A percentile compares a stretch with the other conserved stretches of the same genome.
phyloP scores from a whole-genome alignment of 805 yeast species.

The Lipomyces sp. region DNA sequence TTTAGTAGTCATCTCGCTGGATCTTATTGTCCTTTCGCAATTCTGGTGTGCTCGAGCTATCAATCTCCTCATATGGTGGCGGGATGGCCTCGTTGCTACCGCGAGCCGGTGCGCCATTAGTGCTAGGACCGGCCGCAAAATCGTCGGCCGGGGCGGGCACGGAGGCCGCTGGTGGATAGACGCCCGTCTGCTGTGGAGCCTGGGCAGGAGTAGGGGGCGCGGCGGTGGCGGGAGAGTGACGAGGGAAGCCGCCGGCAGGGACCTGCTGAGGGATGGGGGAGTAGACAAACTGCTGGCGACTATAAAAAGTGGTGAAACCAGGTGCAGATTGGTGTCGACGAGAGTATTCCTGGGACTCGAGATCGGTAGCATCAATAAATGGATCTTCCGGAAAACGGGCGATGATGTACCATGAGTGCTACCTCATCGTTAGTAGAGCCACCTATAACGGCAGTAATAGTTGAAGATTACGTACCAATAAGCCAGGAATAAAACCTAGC shows the following conservation, averaged over 20 bases:
- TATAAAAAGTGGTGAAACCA: slow-evolving; percentile 23
- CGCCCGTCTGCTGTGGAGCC: slow-evolving; percentile 7
- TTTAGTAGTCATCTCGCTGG: slow-evolving; percentile 28
- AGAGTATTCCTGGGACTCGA: slow-evolving; percentile 31
- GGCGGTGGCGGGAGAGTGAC: slow-evolving; percentile 21
- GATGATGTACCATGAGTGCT: slow-evolving; percentile 76
- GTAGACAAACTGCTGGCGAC: slow-evolving; percentile 33
- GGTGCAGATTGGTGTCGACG: slow-evolving; percentile 10
- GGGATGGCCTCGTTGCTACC: slow-evolving; percentile 17
- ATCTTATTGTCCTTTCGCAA: slow-evolving; percentile 34
- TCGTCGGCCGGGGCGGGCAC: slow-evolving; percentile 19
- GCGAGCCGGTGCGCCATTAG: slow-evolving; percentile 1
- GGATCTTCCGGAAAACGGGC: slow-evolving; percentile 63
- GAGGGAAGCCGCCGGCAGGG: neutral
- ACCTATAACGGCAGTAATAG: neutral
- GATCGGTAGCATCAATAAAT: slow-evolving; percentile 29
- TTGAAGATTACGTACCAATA: slow-evolving; percentile 46
- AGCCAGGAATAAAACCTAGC: slow-evolving; percentile 77
- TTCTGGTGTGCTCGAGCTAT: slow-evolving; percentile 10
- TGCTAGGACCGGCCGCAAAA: slow-evolving; percentile 9
- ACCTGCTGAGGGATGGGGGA: slow-evolving; percentile 33
- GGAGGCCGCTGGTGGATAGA: slow-evolving; percentile 10
- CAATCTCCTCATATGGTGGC: slow-evolving; percentile 38
- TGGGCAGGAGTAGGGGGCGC: slow-evolving; percentile 13
- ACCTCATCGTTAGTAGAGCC: slow-evolving; percentile 3